Conservation (phyloP, 2,329 filamentous ascomycete genomes). For the Colletotrichum sp. region DNA sequence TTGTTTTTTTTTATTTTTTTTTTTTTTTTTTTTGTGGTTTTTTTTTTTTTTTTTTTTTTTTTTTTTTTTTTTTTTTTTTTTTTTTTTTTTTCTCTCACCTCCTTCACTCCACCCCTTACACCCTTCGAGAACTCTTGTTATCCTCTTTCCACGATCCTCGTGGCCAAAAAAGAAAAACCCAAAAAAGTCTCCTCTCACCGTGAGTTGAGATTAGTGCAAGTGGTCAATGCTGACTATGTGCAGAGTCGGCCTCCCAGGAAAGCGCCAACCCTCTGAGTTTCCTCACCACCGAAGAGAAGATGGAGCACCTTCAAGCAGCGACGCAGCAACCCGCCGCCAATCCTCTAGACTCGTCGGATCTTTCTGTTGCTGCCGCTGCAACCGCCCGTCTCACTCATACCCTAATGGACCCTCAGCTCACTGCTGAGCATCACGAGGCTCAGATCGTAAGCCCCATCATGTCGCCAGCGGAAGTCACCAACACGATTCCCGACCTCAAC, state of each 20-base stretch:
- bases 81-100: background rate
- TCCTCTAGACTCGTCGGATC: conserved; percentile 50
- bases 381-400: conserved; percentile 60
- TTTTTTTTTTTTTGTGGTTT: too few species aligned
- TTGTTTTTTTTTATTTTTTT: too few species aligned
- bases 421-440: conserved; percentile 4
- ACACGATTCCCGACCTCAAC: background rate
- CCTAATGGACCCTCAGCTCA: conserved; percentile 58
- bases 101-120: background rate
- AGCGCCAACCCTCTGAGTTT: conserved; percentile 28
- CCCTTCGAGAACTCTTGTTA: background rate
- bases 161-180: background rate
- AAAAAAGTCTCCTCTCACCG: background rate
- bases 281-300: conserved; percentile 43
- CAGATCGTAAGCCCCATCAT: conserved; percentile 3
- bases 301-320: conserved; percentile 55
- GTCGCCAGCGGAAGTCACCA: conserved; percentile 1
- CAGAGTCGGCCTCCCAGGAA: conserved; percentile 20
- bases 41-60: too few species aligned
- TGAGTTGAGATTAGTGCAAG: background rate
- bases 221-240: background rate
- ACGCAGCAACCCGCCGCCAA: conserved; percentile 36
- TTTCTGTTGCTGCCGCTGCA: conserved; percentile 62
- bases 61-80: too few species aligned
- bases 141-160: background rate